Evolutionary conservation across 106 monocot genomes (phyloP).

Genomic region (Acorus calamus): DNA sequence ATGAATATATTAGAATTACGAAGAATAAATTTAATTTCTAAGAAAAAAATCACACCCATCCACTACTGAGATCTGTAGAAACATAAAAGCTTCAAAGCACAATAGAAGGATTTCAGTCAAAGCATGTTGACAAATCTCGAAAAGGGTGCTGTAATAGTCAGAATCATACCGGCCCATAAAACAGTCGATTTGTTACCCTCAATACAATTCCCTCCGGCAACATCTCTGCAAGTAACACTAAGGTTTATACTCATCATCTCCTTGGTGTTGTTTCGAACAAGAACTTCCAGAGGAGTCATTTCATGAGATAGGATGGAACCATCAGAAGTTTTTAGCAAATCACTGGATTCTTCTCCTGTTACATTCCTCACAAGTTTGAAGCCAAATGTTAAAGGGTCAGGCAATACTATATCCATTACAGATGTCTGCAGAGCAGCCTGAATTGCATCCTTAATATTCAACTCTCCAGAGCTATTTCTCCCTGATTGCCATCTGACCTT

Average conservation of each 20-base stretch:
- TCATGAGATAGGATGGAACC: slow-evolving; percentile 58
- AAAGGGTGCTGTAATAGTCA: not conserved
- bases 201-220: slow-evolving; percentile 82
- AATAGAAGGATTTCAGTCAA: not conserved
- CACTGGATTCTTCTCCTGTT: not conserved
- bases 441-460: slow-evolving; percentile 87
- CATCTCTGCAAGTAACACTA: slow-evolving; percentile 66
- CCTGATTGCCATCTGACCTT: slow-evolving; percentile 94
- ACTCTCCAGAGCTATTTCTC: slow-evolving; percentile 78
- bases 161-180: slow-evolving; percentile 67
- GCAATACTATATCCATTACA: slow-evolving; percentile 80
- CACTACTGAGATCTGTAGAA: not conserved
- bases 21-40: no score
- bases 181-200: slow-evolving; percentile 76
- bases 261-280: slow-evolving; percentile 83
- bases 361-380: slow-evolving; percentile 45
- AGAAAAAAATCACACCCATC: no score
- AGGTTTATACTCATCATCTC: slow-evolving; percentile 69
- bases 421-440: slow-evolving; percentile 81
- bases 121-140: not conserved
- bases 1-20: no score
- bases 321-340: slow-evolving; percentile 6
- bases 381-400: slow-evolving; percentile 85
- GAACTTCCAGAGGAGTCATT: slow-evolving; percentile 66
- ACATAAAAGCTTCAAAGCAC: not conserved